phyloP scores from a whole-genome alignment of 2,329 filamentous ascomycete genomes.

The Acephala macrosclerotiorum region DNA sequence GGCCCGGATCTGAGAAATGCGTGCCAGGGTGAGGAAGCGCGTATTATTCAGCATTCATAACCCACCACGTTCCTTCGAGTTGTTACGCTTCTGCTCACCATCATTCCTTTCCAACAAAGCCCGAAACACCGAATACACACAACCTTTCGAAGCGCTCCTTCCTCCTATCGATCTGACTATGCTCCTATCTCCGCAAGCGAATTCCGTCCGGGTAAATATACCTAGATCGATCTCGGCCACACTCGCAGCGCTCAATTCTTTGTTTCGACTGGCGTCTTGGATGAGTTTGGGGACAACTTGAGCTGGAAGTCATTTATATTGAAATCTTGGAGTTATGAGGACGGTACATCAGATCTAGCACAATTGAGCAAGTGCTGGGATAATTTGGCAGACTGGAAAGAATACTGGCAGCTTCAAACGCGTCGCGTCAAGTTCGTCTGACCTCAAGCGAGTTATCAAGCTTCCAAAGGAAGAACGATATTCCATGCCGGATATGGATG shows the following conservation, averaged over 20 bases:
- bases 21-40: neutral
- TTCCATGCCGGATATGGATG: neutral
- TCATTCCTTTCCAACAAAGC: neutral
- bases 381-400: neutral
- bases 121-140: neutral
- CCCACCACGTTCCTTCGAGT: neutral
- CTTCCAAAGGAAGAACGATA: slow-evolving; percentile 1
- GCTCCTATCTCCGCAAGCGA: neutral
- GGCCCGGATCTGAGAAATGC: neutral
- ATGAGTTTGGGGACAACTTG: neutral
- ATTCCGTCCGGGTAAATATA: neutral
- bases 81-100: neutral
- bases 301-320: neutral
- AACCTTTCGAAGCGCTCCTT: neutral
- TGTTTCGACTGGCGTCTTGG: neutral
- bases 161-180: neutral
- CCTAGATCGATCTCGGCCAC: neutral
- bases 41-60: neutral
- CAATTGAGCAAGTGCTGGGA: neutral
- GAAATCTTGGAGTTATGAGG: neutral
- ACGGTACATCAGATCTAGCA: too few relatives aligned
- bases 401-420: neutral
- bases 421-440: neutral
- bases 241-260: neutral
- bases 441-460: neutral